Conservation (phyloP, 768 basidiomycete species). For the Psilocybe cyanescens region DNA sequence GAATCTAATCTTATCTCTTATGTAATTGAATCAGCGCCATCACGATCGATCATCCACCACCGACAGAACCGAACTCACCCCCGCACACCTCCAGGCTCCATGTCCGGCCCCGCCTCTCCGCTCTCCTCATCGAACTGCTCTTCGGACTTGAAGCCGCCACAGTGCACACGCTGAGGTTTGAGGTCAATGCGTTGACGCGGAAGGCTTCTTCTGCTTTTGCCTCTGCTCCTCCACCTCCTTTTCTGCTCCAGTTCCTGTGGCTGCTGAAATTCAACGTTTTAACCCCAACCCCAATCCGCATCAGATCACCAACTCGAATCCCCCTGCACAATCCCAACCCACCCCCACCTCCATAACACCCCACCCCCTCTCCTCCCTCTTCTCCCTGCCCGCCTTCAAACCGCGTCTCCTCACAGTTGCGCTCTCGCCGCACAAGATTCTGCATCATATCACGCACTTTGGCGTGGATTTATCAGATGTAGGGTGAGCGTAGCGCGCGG, state of each 20-base stretch:
- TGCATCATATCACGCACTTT: slow-evolving; percentile 60
- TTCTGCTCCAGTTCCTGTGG: too few species aligned
- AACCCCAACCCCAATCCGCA: too few species aligned
- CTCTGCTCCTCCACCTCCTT: too few species aligned
- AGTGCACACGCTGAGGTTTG: slow-evolving; percentile 40
- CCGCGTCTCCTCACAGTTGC: slow-evolving; percentile 63
- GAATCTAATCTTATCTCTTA: too few species aligned
- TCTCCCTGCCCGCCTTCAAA: slow-evolving; percentile 54
- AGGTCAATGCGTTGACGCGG: too few species aligned
- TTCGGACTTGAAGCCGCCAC: slow-evolving; percentile 57
- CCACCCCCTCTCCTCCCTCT: slow-evolving; percentile 65
- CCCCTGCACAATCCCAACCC: slow-evolving; percentile 1
- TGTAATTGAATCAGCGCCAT: too few species aligned
- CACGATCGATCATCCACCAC: too few species aligned
- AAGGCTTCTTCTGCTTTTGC: too few species aligned
- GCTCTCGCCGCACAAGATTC: slow-evolving; percentile 74
- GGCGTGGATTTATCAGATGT: slow-evolving; percentile 82
- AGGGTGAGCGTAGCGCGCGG: slow-evolving; percentile 70
- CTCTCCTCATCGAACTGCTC: slow-evolving; percentile 57
- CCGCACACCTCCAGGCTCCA: slow-evolving; percentile 42
- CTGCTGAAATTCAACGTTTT: too few species aligned
- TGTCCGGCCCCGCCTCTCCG: slow-evolving; percentile 67
- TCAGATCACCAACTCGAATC: too few species aligned
- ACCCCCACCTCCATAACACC: slow-evolving; percentile 18
- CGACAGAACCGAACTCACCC: too few species aligned